Conservation (phyloP, 2,329 filamentous ascomycete species). For the Dothistroma septosporum region DNA sequence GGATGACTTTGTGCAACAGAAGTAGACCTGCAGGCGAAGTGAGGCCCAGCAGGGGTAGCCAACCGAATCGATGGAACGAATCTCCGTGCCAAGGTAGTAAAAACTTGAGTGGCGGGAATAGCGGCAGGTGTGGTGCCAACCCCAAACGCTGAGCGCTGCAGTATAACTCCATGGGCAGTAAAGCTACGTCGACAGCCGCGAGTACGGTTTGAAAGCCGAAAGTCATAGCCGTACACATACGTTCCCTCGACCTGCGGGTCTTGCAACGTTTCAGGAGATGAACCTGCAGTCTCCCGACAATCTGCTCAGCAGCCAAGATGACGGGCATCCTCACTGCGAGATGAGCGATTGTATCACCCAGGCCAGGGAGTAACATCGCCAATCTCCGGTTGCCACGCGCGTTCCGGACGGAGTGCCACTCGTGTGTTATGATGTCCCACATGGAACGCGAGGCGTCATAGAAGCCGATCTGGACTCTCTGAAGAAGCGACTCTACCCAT, state of each 20-base stretch:
- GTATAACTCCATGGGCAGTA: constrained; percentile 29
- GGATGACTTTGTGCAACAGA: constrained; percentile 12
- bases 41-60: constrained; percentile 8
- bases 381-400: constrained; percentile 14
- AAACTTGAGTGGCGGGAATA: constrained; percentile 19
- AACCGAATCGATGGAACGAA: constrained; percentile 1
- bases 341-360: constrained; percentile 16
- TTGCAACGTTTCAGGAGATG: constrained; percentile 8
- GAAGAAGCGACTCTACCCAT: constrained; percentile 22
- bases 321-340: constrained; percentile 15
- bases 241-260: constrained; percentile 13
- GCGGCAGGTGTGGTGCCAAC: constrained; percentile 23
- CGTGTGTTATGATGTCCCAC: constrained; percentile 14
- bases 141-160: constrained; percentile 25
- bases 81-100: constrained; percentile 13
- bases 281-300: constrained; percentile 18
- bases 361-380: constrained; percentile 18
- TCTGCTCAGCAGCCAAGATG: constrained; percentile 19
- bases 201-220: constrained; percentile 16
- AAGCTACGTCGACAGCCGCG: constrained; percentile 20
- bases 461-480: constrained; percentile 25
- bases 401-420: constrained; percentile 13
- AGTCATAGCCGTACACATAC: constrained; percentile 12
- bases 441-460: constrained; percentile 22
- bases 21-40: constrained; percentile 22